Conservation (phyloP, 345 rosid genomes). For the Linum trigynum region DNA sequence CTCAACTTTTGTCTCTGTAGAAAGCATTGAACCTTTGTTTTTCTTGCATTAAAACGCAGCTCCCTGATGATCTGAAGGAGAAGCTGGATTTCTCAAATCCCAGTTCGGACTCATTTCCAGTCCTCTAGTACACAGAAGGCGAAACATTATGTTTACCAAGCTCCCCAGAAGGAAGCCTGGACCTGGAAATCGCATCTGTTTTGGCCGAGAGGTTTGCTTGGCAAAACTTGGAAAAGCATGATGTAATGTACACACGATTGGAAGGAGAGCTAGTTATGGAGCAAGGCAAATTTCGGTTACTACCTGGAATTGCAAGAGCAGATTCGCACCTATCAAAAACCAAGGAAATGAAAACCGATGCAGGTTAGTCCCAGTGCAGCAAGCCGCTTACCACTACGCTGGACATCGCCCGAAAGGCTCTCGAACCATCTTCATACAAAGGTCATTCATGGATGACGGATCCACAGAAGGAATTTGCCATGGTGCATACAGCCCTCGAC, state of each 20-base stretch:
- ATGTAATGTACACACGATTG: constrained; percentile 33
- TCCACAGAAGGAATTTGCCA: too few relatives aligned
- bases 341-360: too few relatives aligned
- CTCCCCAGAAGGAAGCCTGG: constrained; percentile 17
- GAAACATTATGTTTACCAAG: constrained; percentile 37
- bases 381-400: too few relatives aligned
- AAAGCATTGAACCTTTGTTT: constrained; percentile 3
- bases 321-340: neutral
- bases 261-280: constrained; percentile 48
- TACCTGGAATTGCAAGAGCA: constrained; percentile 24
- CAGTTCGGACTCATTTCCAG: constrained; percentile 16
- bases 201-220: constrained; percentile 36
- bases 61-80: constrained; percentile 46
- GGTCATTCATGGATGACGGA: too few relatives aligned
- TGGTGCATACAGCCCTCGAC: too few relatives aligned
- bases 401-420: too few relatives aligned
- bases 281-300: constrained; percentile 36
- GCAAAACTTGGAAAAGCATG: constrained; percentile 33
- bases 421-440: too few relatives aligned
- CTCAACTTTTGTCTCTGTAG: neutral
- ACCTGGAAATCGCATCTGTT: constrained; percentile 48
- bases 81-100: constrained; percentile 21
- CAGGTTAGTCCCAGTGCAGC: too few relatives aligned
- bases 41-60: constrained; percentile 24
- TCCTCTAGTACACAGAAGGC: constrained; percentile 38